Base-by-base conservation (phyloP, 352 stramenopile species). In the Phytophthora rubi region DNA sequence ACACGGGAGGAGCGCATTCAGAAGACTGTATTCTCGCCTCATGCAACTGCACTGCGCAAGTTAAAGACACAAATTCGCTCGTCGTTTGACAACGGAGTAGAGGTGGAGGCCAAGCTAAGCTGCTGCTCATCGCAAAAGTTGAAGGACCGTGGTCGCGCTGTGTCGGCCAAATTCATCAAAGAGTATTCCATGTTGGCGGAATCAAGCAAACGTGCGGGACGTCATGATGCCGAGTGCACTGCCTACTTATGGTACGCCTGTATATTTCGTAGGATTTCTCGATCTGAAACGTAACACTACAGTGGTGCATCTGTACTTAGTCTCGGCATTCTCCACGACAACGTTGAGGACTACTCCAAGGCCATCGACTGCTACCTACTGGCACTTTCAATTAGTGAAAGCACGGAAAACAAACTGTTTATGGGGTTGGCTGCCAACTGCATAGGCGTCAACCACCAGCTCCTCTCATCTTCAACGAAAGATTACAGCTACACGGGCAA, bases 361-460 rank as follows among this genome's bases (percentile, higher is more conserved):
- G 91, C 90, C 28, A 92, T 97, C 53, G 90, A 95, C 49, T 90
- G 76, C 71, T 97, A 96, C 68, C 67, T 93, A 54, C 68, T 94
- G 49, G 92, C 95, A 68, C 84, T 97, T 10, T 92, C 80, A 4
- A 92, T 97, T 62, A 94, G 89, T 48, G 79, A 93, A 47, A 90
- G 88, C 68, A 90, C 89, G 15, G 73, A 95, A 39, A 88, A 97
- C 57, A 83, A 73, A 49, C 51, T 89, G 26, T 94, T 94, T 62
- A 85, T 90, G 55, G 83, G 71, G 3, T 74, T 97, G 16, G 89
- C 89, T 6, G 76, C 91, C 48, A 96, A 97, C 62, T 97, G 89
- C 70, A 97, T 97, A 54, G 91, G 91, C 23, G 88, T 97, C 63
- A 81, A 97, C 74, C 93, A 94, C 65, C 91, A 96, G 77, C 75